Evolutionary conservation across 129 eudicot genomes (phyloP).

Genomic region (Ambrosia trifida): DNA sequence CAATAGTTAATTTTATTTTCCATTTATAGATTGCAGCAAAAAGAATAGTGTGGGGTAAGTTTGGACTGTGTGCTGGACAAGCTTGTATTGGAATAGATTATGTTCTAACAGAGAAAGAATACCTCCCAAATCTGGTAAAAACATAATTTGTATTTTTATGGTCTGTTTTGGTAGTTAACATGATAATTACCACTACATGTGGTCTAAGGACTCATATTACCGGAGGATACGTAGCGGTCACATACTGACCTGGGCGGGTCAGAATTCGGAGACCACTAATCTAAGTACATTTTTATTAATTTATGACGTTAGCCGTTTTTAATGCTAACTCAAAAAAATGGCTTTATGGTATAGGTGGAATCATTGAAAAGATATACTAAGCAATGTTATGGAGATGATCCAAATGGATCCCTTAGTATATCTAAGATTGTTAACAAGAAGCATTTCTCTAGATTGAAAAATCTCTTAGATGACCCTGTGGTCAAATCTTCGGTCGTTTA

Average conservation of each 20-base stretch:
- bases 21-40: constrained; percentile 49
- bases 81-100: constrained; percentile 79
- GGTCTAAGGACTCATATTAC: too few relatives aligned
- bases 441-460: constrained; percentile 55
- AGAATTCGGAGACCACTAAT: not conserved
- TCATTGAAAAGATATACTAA: constrained; percentile 30
- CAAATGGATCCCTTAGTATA: constrained; percentile 39
- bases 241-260: too few relatives aligned
- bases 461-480: constrained; percentile 60
- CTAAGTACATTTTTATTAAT: not conserved
- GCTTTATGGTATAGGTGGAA: constrained; percentile 43
- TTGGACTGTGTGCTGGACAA: constrained; percentile 79
- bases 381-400: constrained; percentile 64
- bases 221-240: too few relatives aligned
- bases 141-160: not conserved
- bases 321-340: not conserved
- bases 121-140: constrained; percentile 52
- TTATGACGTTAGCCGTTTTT: not conserved
- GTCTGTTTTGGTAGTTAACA: not conserved
- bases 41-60: constrained; percentile 71
- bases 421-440: constrained; percentile 63
- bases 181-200: not conserved
- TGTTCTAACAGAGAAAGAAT: constrained; percentile 54
- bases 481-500: constrained; percentile 52
- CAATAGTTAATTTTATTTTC: not conserved